Percentiles rank a stretch among this genome's conserved stretches.
Evolutionary conservation across 2,329 filamentous ascomycete genomes (phyloP).

Genomic region (Thyridium curvatum): DNA sequence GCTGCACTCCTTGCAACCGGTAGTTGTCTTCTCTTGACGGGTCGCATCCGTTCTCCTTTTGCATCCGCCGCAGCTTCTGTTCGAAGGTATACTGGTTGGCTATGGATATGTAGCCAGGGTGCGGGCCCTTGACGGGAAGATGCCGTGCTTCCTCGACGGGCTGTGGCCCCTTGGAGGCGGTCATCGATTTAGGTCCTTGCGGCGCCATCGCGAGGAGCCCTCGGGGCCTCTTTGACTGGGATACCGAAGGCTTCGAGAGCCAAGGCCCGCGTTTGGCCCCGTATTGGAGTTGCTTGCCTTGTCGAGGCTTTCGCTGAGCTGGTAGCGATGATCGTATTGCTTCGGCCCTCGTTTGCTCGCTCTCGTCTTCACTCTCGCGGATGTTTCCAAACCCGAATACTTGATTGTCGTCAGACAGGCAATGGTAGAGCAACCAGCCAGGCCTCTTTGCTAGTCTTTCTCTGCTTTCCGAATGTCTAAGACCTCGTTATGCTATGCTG

Average conservation of each 20-base stretch:
- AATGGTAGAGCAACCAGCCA: not conserved
- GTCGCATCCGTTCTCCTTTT: slow-evolving; percentile 64
- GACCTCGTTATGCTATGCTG: no score
- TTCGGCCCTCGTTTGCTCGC: no score
- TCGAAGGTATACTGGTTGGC: slow-evolving; percentile 74
- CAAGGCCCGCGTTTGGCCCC: not conserved
- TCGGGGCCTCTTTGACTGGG: no score
- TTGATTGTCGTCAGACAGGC: not conserved
- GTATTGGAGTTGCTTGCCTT: not conserved
- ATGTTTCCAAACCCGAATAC: not conserved
- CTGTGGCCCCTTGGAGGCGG: not conserved
- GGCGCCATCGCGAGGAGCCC: slow-evolving; percentile 1
- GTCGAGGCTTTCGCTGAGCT: not conserved
- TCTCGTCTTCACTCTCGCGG: no score
- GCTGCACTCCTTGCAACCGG: slow-evolving; percentile 77
- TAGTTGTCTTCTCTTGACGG: slow-evolving; percentile 74
- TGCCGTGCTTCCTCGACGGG: slow-evolving; percentile 4
- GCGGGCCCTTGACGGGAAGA: slow-evolving; percentile 10
- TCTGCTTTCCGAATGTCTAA: no score
- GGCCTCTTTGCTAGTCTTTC: no score
- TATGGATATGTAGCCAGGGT: slow-evolving; percentile 40
- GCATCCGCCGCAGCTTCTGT: slow-evolving; percentile 67
- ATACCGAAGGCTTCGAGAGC: no score
- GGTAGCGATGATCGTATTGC: not conserved
- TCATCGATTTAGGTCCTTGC: slow-evolving; percentile 2